Evolutionary conservation across 176 grass and related monocot genomes (phyloP), one percentile per base, ranked within the genome.

Genomic region (Cenchrus americanus): DNA sequence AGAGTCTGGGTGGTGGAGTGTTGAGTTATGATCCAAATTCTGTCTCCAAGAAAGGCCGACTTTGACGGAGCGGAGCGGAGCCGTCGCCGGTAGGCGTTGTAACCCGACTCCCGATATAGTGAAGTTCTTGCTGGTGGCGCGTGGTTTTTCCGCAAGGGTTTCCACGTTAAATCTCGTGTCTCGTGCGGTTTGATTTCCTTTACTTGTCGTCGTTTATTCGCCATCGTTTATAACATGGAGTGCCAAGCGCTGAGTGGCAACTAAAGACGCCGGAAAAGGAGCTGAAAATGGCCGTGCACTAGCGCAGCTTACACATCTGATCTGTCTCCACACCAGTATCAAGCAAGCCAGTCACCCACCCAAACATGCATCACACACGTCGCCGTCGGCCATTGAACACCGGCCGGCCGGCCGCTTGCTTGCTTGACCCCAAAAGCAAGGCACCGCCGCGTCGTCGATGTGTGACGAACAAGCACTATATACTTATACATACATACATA

Each of bases 401-500:
- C 43, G 27, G 27, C 1, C 27, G 69, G 15, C 71, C 48, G 48
- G 15, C 30, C 23, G 81, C 68, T 79, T 58, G 81, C 68, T 79
- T 58, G 66, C 27, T 84, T 79, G 80, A 88, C 47, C 66, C 81
- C 75, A 7, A 79, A 71, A 23, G 66, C 74, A 73, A 57, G 47
- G 46, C 54, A 57, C 34, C 53, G 3, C 11, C 23, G 12, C 43
- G 14, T 63, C 23, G 24, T 63, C 23, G 24, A 14, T 30, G 24
- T 21, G 49, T 37, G 50, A 55, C 15, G 27, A 34, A 4, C 49
- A 17, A 32, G 9, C 24, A 18, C 27, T 27, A 62, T 30, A 27
- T 63, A 63, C 3, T 5, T 32, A 27, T 63, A 24, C 15, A 24
- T 32, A 62, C 14, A 61, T 24, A 37, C 34, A 37, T 37, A 62